phyloP scores from a whole-genome alignment of 176 grass and related monocot genomes.

The Cenchrus americanus region DNA sequence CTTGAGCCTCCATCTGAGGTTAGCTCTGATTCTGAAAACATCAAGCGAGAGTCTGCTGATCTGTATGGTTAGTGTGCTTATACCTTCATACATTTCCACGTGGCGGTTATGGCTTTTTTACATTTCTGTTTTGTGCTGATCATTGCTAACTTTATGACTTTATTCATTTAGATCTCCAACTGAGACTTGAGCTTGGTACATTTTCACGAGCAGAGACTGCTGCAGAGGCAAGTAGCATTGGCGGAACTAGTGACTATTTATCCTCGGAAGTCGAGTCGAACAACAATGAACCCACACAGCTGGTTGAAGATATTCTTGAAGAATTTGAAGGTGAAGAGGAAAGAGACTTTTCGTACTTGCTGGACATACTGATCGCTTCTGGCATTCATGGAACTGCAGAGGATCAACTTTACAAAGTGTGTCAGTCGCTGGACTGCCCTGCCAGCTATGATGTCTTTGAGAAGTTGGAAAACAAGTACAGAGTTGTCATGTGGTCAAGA shows the following conservation, averaged over 20 bases:
- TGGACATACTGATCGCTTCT: conserved; percentile 78
- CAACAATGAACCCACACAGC: conserved; percentile 38
- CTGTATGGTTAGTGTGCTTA: conserved; percentile 47
- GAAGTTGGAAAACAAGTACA: conserved; percentile 86
- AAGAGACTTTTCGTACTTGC: conserved; percentile 82
- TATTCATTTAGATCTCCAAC: conserved; percentile 48
- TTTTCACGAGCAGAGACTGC: conserved; percentile 16
- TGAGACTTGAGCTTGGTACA: conserved; percentile 36
- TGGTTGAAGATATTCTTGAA: conserved; percentile 55
- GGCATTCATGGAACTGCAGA: conserved; percentile 62
- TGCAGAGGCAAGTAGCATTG: neutral
- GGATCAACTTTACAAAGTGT: conserved; percentile 58
- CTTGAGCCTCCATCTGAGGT: conserved; percentile 53
- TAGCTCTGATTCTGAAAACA: conserved; percentile 45
- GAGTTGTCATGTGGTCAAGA: conserved; percentile 56
- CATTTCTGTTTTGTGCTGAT: neutral
- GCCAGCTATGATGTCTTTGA: conserved; percentile 61
- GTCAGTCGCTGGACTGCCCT: conserved; percentile 58
- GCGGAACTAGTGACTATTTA: neutral
- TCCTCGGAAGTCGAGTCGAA: conserved; percentile 15
- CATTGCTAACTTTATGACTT: conserved; percentile 16
- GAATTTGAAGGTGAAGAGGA: conserved; percentile 84
- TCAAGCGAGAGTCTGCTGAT: conserved; percentile 36
- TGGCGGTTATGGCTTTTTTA: neutral
- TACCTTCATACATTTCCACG: neutral